A percentile compares a stretch with the other conserved stretches of the same genome.
Conservation (phyloP, 202 grass and related monocot species). For the Panicum hallii region DNA sequence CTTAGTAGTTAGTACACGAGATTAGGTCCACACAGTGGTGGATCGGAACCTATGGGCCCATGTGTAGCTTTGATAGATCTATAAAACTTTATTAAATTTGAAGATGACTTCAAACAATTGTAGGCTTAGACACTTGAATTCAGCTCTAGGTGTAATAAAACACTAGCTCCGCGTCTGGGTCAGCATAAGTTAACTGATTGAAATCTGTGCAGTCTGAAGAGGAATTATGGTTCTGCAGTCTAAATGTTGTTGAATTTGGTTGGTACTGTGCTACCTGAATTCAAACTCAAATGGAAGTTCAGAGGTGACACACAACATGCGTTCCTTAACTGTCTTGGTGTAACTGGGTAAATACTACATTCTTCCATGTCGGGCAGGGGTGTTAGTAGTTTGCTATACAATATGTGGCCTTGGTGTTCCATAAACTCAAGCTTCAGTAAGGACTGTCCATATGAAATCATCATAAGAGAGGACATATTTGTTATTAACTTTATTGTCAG, state of each 20-base stretch:
- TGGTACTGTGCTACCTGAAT: conserved; percentile 27
- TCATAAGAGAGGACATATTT: conserved; percentile 8
- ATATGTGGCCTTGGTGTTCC: neutral
- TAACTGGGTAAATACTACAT: neutral
- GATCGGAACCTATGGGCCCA: neutral
- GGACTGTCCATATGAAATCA: conserved; percentile 8
- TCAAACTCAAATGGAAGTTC: conserved; percentile 25
- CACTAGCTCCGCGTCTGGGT: neutral
- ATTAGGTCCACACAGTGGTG: neutral
- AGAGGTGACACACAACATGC: neutral
- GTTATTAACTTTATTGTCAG: neutral
- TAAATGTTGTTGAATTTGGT: conserved; percentile 5
- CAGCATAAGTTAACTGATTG: neutral
- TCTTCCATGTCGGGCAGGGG: neutral
- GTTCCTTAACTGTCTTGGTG: neutral
- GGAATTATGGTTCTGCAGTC: conserved; percentile 7
- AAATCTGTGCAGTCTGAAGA: conserved; percentile 22
- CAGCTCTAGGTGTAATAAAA: neutral
- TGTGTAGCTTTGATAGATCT: neutral
- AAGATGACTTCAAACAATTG: neutral
- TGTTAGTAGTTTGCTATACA: conserved; percentile 18
- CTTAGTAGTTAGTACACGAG: conserved; percentile 25
- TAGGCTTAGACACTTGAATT: neutral
- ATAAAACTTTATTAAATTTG: neutral
- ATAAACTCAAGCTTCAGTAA: conserved; percentile 23